Conservation (phyloP, 164 flowering plant genomes). For the Taxillus chinensis region DNA sequence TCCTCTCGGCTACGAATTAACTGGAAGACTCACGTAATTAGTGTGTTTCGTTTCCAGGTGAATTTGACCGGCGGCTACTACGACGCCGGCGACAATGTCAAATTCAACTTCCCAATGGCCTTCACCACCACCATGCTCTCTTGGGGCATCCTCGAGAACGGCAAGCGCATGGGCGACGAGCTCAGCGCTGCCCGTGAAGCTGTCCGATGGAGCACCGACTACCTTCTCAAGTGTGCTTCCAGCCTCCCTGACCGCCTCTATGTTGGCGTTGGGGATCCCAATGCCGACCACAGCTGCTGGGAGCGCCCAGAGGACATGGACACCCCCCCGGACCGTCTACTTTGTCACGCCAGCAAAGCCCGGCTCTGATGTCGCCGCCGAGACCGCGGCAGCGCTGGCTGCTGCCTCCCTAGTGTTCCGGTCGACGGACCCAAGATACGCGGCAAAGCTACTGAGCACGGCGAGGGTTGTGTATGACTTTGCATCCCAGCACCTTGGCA, state of each 20-base stretch:
- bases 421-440: slow-evolving; percentile 54
- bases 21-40: no score
- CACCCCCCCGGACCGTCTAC: slow-evolving; percentile 59
- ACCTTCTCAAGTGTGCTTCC: slow-evolving; percentile 56
- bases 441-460: slow-evolving; percentile 34
- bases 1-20: no score
- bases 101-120: slow-evolving; percentile 96
- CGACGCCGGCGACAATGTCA: slow-evolving; percentile 92
- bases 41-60: slow-evolving; percentile 23
- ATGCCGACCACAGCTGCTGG: slow-evolving; percentile 83
- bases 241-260: slow-evolving; percentile 36
- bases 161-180: slow-evolving; percentile 54
- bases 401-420: slow-evolving; percentile 83
- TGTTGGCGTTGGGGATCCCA: slow-evolving; percentile 74
- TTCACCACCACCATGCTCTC: slow-evolving; percentile 73
- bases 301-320: slow-evolving; percentile 96
- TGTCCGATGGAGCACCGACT: slow-evolving; percentile 77
- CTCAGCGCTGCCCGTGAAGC: slow-evolving; percentile 47
- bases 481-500: no score
- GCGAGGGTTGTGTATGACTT: no score
- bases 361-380: slow-evolving; percentile 93
- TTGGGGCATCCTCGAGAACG: slow-evolving; percentile 81
- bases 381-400: slow-evolving; percentile 93
- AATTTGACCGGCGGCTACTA: slow-evolving; percentile 86
- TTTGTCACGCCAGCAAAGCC: slow-evolving; percentile 51